Percentiles rank a stretch among this genome's conserved stretches.
These are phyloP conservation scores for Pseudogymnoascus sp. DNA, from an alignment of 2,329 filamentous ascomycete species.

Conservation along the genomic window DNA sequence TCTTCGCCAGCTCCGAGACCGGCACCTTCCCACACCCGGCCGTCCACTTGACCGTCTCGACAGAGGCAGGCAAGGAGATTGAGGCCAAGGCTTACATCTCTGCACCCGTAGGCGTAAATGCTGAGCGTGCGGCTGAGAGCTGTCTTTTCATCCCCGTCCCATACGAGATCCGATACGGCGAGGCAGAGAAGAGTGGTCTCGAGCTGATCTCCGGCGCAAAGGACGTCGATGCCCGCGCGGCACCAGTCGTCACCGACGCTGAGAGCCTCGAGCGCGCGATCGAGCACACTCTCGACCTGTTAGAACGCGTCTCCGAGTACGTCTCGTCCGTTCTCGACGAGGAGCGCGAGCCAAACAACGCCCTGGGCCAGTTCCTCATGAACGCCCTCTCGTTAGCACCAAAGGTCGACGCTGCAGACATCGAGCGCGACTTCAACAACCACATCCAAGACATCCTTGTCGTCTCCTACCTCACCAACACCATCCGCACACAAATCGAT, in stretches of 20 bases:
- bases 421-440: conserved; percentile 99
- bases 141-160: conserved; percentile 97
- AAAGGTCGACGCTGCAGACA: conserved; percentile 83
- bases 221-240: conserved; percentile 65
- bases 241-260: conserved; percentile 74
- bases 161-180: conserved; percentile 84
- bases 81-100: conserved; percentile 92
- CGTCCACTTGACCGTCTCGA: conserved; percentile 90
- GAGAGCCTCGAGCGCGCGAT: conserved; percentile 80
- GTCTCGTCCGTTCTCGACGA: conserved; percentile 92
- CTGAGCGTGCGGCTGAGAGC: conserved; percentile 89
- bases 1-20: conserved; percentile 94
- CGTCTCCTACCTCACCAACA: conserved; percentile 97
- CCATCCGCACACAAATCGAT: conserved; percentile 97
- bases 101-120: conserved; percentile 86
- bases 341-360: conserved; percentile 79
- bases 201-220: conserved; percentile 79
- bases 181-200: conserved; percentile 66
- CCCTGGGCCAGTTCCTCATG: conserved; percentile 89
- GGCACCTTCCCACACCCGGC: conserved; percentile 97
- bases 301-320: conserved; percentile 86
- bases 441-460: conserved; percentile 98
- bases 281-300: conserved; percentile 78
- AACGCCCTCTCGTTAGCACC: conserved; percentile 87
- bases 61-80: conserved; percentile 78